Conservation (phyloP, 2,329 filamentous ascomycete species). For the Colletotrichum echinochloae region DNA sequence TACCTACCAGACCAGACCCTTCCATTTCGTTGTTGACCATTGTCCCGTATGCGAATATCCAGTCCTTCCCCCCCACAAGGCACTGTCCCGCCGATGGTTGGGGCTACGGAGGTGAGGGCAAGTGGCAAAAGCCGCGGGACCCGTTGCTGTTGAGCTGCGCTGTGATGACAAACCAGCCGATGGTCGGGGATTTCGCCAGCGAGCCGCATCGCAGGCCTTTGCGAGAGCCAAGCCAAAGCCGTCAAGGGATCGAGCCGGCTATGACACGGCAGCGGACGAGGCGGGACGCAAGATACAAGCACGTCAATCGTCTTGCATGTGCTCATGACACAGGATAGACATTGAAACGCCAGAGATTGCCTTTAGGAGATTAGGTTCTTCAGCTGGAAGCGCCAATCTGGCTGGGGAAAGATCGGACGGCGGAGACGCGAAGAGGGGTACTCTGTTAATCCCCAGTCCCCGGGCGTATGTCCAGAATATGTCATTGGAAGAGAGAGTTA, state of each 20-base stretch:
- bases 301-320: slow-evolving; percentile 34
- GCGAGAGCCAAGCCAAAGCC: slow-evolving; percentile 30
- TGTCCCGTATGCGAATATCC: slow-evolving; percentile 26
- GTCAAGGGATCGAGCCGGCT: slow-evolving; percentile 34
- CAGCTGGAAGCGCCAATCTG: slow-evolving; percentile 25
- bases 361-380: slow-evolving; percentile 33
- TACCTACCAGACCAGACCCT: slow-evolving; percentile 26
- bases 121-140: slow-evolving; percentile 8
- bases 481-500: slow-evolving; percentile 5
- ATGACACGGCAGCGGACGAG: slow-evolving; percentile 13
- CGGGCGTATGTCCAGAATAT: not conserved
- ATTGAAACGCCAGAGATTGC: slow-evolving; percentile 31
- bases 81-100: slow-evolving; percentile 7
- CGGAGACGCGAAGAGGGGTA: not conserved
- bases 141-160: slow-evolving; percentile 18
- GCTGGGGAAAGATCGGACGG: slow-evolving; percentile 8
- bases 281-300: slow-evolving; percentile 32
- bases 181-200: slow-evolving; percentile 18
- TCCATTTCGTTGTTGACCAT: slow-evolving; percentile 17
- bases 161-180: slow-evolving; percentile 25
- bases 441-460: not conserved
- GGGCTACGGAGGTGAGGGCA: slow-evolving; percentile 9
- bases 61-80: not conserved
- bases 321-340: slow-evolving; percentile 37
- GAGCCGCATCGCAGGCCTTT: slow-evolving; percentile 20